Evolutionary conservation across 495 filamentous ascomycete genomes (phyloP), one percentile per base, ranked within the genome.

Genomic region (Hypoxylon intermedium): DNA sequence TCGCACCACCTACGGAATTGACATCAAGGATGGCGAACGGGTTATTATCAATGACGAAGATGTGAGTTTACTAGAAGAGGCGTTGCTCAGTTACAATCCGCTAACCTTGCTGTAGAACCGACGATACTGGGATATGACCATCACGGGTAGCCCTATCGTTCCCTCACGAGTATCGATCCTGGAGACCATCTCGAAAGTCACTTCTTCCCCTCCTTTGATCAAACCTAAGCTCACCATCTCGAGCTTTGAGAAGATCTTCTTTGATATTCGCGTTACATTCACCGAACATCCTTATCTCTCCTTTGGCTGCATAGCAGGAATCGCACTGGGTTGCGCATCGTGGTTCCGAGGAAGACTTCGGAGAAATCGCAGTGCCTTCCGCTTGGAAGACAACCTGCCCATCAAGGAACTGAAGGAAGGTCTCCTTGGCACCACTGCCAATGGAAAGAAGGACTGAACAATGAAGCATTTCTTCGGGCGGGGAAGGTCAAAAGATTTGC

Each of bases 41-140:
- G 92, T 98, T 34, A 89, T 98, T 47, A 93, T 98, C 74, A 97
- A 97, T 58, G 95, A 98, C 71, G 90, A 98, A 77, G 93, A 96
- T 74, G 92, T 96, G 80, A 86, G 90, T 83, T 53, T 7, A 26
- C 24, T 26, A 19, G 15, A 1, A 12, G 33, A 13, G 2, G 0
- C 33, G 1, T 24, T 16, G 23, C 11, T 34, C n/a, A 6, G 42
- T 56, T 13, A 6, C 15, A 28, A 43, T 43, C 18, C 30, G 48
- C 53, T 46, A 50, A 70, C 45, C 28, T 36, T 49, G 9, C 26
- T 28, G 26, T 66, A 97, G 92, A 91, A 89, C 75, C 91, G 90
- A 51, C 84, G 88, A 52, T 98, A 97, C 76, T 98, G 95, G 95
- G 94, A 98, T 71, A 83, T 81, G 21, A 96, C 94, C 47, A 89